phyloP scores from a whole-genome alignment of 345 rosid species.

The Lepidium africanum region DNA sequence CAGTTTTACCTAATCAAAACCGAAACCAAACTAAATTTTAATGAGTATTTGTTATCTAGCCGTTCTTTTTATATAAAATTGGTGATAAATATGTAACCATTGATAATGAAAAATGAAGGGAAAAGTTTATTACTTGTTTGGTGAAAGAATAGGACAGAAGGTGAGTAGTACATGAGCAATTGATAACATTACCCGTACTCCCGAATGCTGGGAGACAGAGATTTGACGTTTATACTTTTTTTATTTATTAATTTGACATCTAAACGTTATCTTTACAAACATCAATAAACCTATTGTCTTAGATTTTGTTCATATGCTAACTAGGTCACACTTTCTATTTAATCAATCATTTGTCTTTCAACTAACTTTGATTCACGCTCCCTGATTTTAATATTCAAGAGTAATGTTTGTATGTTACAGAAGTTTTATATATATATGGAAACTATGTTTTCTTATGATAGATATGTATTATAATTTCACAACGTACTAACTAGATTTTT shows the following conservation, averaged over 20 bases:
- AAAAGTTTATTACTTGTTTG: too few species aligned
- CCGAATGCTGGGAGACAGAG: constrained; percentile 16
- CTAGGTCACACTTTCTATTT: not conserved
- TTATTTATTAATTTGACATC: not conserved
- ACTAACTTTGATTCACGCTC: not conserved
- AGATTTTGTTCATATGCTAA: not conserved
- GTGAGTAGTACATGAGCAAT: not conserved
- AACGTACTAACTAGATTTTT: too few species aligned
- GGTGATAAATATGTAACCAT: too few species aligned
- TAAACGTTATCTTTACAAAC: not conserved
- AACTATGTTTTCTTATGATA: not conserved
- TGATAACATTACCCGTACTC: constrained; percentile 21
- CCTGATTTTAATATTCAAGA: not conserved
- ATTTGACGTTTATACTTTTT: constrained; percentile 12
- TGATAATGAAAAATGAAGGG: too few species aligned
- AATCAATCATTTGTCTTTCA: not conserved
- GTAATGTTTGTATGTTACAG: too few species aligned
- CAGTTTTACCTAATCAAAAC: too few species aligned
- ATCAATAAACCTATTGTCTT: not conserved
- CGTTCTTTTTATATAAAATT: too few species aligned
- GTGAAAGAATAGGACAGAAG: not conserved
- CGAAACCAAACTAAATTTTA: too few species aligned
- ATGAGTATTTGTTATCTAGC: too few species aligned
- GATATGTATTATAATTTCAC: not conserved
- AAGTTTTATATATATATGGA: not conserved